Evolutionary conservation across 2,329 filamentous ascomycete species (phyloP).

Genomic region (Paecilomyces fulvus): DNA sequence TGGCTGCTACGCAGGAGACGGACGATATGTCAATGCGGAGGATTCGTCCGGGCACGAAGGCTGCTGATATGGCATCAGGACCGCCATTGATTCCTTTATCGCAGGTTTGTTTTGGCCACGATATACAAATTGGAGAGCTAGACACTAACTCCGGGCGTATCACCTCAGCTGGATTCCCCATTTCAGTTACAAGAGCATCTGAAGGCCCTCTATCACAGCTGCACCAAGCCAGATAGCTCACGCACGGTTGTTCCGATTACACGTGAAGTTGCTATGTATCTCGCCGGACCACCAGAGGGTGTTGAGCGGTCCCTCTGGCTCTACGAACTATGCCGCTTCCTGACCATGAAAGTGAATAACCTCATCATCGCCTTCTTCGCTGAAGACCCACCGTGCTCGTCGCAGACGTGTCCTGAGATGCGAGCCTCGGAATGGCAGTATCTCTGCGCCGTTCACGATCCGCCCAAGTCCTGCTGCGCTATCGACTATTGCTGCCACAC

Average conservation of each 20-base stretch:
- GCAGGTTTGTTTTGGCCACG: slow-evolving; percentile 52
- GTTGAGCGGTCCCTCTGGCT: slow-evolving; percentile 89
- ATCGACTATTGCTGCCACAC: slow-evolving; percentile 99
- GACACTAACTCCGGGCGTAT: slow-evolving; percentile 1
- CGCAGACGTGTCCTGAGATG: slow-evolving; percentile 91
- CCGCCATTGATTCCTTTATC: slow-evolving; percentile 78
- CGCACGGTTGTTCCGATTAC: slow-evolving; percentile 63
- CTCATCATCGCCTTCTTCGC: slow-evolving; percentile 89
- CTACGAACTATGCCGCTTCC: slow-evolving; percentile 93
- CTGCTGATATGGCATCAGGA: slow-evolving; percentile 86
- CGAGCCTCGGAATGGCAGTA: slow-evolving; percentile 99
- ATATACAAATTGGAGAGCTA: slow-evolving; percentile 3
- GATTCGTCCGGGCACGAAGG: slow-evolving; percentile 85
- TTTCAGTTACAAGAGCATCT: slow-evolving; percentile 98
- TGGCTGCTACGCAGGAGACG: slow-evolving; percentile 49
- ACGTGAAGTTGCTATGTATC: slow-evolving; percentile 62
- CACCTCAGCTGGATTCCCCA: slow-evolving; percentile 75
- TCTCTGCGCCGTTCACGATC: slow-evolving; percentile 92
- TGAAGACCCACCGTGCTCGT: slow-evolving; percentile 80
- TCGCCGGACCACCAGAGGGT: slow-evolving; percentile 71
- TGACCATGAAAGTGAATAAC: slow-evolving; percentile 88
- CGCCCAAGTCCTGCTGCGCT: slow-evolving; percentile 92
- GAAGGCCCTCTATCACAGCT: slow-evolving; percentile 78
- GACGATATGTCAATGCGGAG: slow-evolving; percentile 71
- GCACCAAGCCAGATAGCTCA: slow-evolving; percentile 55